These are phyloP conservation scores for Termitomyces sp. DNA, from an alignment of 768 basidiomycete genomes.

Conservation along the genomic window DNA sequence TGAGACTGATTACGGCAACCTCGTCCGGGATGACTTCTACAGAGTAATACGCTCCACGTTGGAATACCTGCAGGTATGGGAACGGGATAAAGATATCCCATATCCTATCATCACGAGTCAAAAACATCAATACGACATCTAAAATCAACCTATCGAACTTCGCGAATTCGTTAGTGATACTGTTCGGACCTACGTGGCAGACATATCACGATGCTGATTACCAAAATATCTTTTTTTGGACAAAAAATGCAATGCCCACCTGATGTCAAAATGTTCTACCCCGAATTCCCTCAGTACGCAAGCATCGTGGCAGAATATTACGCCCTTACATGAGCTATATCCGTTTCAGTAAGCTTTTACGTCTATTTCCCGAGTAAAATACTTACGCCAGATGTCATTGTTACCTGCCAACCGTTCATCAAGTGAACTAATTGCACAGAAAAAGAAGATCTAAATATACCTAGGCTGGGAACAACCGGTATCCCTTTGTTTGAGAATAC, in stretches of 20 bases:
- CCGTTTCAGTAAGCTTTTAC: slow-evolving; percentile 11
- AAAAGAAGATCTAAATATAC: slow-evolving; percentile 26
- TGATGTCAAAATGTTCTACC: slow-evolving; percentile 57
- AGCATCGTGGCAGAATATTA: slow-evolving; percentile 3
- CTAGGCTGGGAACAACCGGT: slow-evolving; percentile 76
- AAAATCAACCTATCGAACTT: slow-evolving; percentile 39
- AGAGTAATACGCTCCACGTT: slow-evolving; percentile 81
- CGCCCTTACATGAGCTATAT: slow-evolving; percentile 51
- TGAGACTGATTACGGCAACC: slow-evolving; percentile 77
- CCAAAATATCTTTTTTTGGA: neutral
- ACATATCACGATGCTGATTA: slow-evolving; percentile 5
- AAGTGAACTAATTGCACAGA: neutral
- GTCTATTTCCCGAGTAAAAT: slow-evolving; percentile 4
- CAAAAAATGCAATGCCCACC: slow-evolving; percentile 27
- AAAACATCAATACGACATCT: slow-evolving; percentile 8
- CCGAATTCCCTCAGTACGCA: slow-evolving; percentile 11
- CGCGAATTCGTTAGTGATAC: slow-evolving; percentile 61
- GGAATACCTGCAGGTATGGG: slow-evolving; percentile 73
- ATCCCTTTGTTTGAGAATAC: slow-evolving; percentile 68
- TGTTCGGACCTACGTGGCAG: slow-evolving; percentile 50
- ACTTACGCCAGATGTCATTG: slow-evolving; percentile 87
- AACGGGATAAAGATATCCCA: slow-evolving; percentile 82
- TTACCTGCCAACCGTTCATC: slow-evolving; percentile 49
- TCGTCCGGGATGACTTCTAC: slow-evolving; percentile 72
- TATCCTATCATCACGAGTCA: slow-evolving; percentile 40